Evolutionary conservation across 2,329 filamentous ascomycete species (phyloP).

Genomic region (Westerdykella ornata): DNA sequence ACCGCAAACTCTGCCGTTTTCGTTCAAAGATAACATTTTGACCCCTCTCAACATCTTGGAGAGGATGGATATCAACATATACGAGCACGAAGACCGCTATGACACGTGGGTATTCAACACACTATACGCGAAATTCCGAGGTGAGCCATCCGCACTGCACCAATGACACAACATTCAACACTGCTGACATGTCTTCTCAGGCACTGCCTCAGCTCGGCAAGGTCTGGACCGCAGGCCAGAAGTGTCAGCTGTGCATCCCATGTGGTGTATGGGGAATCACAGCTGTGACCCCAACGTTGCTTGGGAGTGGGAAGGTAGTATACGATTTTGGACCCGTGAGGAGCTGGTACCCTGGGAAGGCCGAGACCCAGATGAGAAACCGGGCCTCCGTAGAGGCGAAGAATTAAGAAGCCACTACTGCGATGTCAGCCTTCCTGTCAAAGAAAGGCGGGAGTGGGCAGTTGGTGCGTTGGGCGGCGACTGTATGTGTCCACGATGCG

Average conservation of each 20-base stretch:
- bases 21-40: slow-evolving; percentile 68
- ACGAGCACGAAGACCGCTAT: slow-evolving; percentile 48
- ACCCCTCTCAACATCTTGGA: slow-evolving; percentile 70
- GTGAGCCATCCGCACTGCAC: slow-evolving; percentile 30
- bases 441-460: slow-evolving; percentile 82
- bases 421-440: slow-evolving; percentile 70
- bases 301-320: slow-evolving; percentile 85
- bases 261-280: slow-evolving; percentile 96
- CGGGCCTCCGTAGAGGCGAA: slow-evolving; percentile 67
- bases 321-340: slow-evolving; percentile 61
- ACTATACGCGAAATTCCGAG: slow-evolving; percentile 85
- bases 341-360: slow-evolving; percentile 49
- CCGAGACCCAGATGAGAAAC: slow-evolving; percentile 28
- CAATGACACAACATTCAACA: no score
- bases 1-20: slow-evolving; percentile 64
- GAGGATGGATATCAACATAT: slow-evolving; percentile 79
- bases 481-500: slow-evolving; percentile 80
- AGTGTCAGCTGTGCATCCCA: slow-evolving; percentile 84
- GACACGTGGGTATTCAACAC: slow-evolving; percentile 86
- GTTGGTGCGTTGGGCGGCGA: slow-evolving; percentile 77
- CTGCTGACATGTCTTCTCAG: slow-evolving; percentile 5
- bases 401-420: slow-evolving; percentile 95
- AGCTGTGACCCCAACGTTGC: slow-evolving; percentile 90
- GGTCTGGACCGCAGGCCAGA: slow-evolving; percentile 72
- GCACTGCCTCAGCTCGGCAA: slow-evolving; percentile 73